Conservation (phyloP, 225 moss, liverwort and hornwort species). For the Pleurozium schreberi region DNA sequence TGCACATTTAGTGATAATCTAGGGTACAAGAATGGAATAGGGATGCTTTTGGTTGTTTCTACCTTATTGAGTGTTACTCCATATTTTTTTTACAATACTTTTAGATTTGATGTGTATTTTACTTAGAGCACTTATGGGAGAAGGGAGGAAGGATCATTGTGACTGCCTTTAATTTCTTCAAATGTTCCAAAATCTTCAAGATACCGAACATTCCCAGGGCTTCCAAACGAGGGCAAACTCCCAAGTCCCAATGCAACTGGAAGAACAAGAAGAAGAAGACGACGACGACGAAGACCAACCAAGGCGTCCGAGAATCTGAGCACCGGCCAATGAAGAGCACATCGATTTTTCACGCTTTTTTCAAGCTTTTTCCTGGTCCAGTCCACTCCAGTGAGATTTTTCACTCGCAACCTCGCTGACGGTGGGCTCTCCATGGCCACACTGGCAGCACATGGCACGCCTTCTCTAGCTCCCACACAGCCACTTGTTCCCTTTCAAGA, state of each 20-base stretch:
- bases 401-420: neutral
- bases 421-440: neutral
- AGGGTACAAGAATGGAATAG: no score
- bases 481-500: slow-evolving; percentile 8
- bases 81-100: no score
- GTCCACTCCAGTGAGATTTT: neutral
- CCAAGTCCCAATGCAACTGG: neutral
- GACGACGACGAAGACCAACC: neutral
- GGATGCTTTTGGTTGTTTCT: no score
- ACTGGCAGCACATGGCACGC: neutral
- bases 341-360: neutral
- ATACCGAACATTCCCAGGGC: neutral
- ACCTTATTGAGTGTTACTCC: no score
- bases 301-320: neutral
- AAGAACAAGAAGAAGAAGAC: neutral
- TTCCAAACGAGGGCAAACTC: neutral
- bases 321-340: neutral
- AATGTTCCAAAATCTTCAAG: neutral
- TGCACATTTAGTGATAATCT: no score
- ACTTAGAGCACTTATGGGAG: no score
- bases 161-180: no score
- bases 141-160: no score
- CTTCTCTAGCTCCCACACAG: neutral
- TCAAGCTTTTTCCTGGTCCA: neutral
- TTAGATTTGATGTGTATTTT: no score